Evolutionary conservation across 116 monocot genomes (phyloP), one percentile per base, ranked within the genome.

Genomic region (Iris pallida): DNA sequence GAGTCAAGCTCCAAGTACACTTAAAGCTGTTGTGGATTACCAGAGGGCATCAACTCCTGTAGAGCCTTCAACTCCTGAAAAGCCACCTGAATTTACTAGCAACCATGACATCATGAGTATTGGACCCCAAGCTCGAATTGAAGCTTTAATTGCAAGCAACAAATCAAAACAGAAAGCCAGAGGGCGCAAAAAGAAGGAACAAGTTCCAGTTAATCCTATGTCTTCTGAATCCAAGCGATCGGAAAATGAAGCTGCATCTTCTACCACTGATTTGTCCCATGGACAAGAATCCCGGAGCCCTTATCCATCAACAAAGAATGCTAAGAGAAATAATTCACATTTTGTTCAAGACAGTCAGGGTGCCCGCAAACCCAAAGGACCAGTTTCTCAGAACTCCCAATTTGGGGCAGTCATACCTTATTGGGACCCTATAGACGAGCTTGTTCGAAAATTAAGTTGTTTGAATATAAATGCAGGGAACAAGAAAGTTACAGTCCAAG

Each of bases 361-460:
- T 57, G 53, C 17, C 30, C 61, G 57, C 43, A 70, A 19, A 59
- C 57, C 40, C 20, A 65, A 71, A 47, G 69, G 61, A 15, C 40
- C 67, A 65, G 18, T 6, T 65, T 42, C 10, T 70, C 48, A 15
- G n/a, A 55, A 45, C 53, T 20, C 47, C 18, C 20, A 20, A 30
- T 58, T 47, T 30, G 41, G 19, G 64, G 69, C 47, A 64, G 49
- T 68, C 4, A 48, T 67, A 57, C 8, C 75, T 40, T 68, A 55
- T 68, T 44, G 61, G 40, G 68, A 75, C 56, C 58, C 65, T 59
- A 17, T 95, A 8, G 86, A 88, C 55, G 19, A 42, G 12, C 78
- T 88, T 51, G 69, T 79, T 74, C 72, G 64, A 55, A 82, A 80
- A 68, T 49, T 91, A 7, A 77, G 62, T 7, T 6, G 16, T 41